phyloP scores from a whole-genome alignment of 2,329 filamentous ascomycete genomes.

The Ophiocordyceps sinensis region DNA sequence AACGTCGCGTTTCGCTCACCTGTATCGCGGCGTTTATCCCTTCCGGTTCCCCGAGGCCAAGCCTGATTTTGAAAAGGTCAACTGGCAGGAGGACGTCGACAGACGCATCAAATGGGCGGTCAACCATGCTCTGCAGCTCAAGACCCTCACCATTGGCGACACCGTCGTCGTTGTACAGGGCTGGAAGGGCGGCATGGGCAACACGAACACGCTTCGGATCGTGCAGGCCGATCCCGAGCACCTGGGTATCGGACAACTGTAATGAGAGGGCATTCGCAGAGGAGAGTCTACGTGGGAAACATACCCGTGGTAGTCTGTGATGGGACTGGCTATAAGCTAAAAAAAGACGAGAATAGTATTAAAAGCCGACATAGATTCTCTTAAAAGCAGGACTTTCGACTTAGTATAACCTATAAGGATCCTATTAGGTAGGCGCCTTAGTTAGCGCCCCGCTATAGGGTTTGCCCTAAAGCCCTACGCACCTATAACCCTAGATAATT shows the following conservation, averaged over 20 bases:
- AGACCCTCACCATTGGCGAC: constrained; percentile 57
- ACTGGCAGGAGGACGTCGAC: constrained; percentile 99
- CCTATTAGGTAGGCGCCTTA: too few species aligned
- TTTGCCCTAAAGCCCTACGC: too few species aligned
- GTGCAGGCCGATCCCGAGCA: constrained; percentile 46
- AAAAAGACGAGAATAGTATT: too few species aligned
- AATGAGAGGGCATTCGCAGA: not conserved
- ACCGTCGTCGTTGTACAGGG: constrained; percentile 74
- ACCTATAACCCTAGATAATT: too few species aligned
- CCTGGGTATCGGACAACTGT: constrained; percentile 37
- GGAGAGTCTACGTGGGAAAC: not conserved
- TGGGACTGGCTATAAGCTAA: too few species aligned
- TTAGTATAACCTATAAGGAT: too few species aligned
- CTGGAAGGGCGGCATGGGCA: constrained; percentile 83
- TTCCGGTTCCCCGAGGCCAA: constrained; percentile 90
- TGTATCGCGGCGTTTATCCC: constrained; percentile 96
- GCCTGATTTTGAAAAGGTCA: constrained; percentile 82
- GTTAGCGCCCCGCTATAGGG: too few species aligned
- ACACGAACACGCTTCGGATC: constrained; percentile 68
- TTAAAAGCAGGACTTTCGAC: too few species aligned
- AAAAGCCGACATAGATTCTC: too few species aligned
- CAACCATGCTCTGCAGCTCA: constrained; percentile 69
- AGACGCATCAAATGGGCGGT: constrained; percentile 96
- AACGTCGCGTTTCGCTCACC: constrained; percentile 78
- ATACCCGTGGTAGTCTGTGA: too few species aligned